Conservation (phyloP, 148 eudicot species). For the Heliamphora exappendiculata region DNA sequence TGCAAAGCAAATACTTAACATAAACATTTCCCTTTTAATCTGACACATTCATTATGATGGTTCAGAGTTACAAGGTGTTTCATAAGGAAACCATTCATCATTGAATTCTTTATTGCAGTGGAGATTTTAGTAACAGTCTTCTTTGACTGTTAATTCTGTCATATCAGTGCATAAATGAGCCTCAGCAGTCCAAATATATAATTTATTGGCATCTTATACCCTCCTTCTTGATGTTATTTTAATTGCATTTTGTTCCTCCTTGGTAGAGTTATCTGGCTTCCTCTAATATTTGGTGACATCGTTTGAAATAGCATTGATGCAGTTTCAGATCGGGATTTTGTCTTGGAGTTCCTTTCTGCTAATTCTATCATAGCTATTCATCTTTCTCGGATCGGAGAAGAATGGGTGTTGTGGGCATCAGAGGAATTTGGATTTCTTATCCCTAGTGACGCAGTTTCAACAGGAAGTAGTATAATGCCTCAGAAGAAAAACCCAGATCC, state of each 20-base stretch:
- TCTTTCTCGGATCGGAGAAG: slow-evolving; percentile 98
- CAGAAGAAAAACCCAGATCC: slow-evolving; percentile 99
- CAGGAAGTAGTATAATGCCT: slow-evolving; percentile 99
- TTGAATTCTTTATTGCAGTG: background rate
- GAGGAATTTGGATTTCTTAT: slow-evolving; percentile 93
- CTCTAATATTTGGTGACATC: slow-evolving; percentile 15
- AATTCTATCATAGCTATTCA: slow-evolving; percentile 88
- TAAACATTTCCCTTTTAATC: background rate
- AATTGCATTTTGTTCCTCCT: slow-evolving; percentile 4
- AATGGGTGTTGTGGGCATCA: slow-evolving; percentile 98
- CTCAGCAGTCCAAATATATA: background rate
- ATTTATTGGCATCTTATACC: background rate
- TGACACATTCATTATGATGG: background rate
- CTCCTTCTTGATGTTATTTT: too few relatives aligned
- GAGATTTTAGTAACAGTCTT: background rate
- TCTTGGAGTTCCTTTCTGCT: slow-evolving; percentile 90
- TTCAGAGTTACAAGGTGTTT: too few relatives aligned
- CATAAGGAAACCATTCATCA: background rate
- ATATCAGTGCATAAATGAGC: background rate
- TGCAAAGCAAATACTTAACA: background rate
- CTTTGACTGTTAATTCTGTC: background rate
- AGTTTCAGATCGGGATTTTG: slow-evolving; percentile 95
- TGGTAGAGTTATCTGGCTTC: background rate
- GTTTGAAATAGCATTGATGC: slow-evolving; percentile 82
- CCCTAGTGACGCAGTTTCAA: slow-evolving; percentile 91